Evolutionary conservation across 2,329 filamentous ascomycete species (phyloP).

Genomic region (Colletotrichum sp.): DNA sequence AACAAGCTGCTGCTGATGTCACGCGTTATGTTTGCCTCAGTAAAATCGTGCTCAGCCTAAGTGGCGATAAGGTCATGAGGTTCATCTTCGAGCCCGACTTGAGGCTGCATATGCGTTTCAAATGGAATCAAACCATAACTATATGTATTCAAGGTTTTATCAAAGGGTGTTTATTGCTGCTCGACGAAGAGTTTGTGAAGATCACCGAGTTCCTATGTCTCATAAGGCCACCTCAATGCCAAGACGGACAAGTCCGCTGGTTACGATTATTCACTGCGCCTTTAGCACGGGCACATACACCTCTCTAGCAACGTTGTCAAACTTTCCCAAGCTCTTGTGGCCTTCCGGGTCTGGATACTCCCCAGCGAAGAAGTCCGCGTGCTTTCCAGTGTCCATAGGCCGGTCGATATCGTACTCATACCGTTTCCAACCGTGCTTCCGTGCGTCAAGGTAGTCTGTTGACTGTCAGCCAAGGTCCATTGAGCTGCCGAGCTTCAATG

Average conservation of each 20-base stretch:
- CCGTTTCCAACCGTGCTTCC: slow-evolving; percentile 32
- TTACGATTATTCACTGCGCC: neutral
- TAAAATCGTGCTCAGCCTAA: neutral
- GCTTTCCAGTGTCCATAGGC: neutral
- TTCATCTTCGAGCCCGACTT: neutral
- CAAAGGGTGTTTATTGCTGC: neutral
- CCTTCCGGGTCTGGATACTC: neutral
- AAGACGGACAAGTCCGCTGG: neutral
- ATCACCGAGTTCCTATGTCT: neutral
- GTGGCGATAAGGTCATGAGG: neutral
- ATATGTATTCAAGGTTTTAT: neutral
- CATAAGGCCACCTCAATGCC: neutral
- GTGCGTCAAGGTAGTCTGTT: slow-evolving; percentile 29
- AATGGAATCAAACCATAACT: neutral
- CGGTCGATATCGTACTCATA: slow-evolving; percentile 30
- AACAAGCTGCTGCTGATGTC: neutral
- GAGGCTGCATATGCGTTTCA: neutral
- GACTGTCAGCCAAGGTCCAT: slow-evolving; percentile 14
- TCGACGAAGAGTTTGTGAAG: neutral
- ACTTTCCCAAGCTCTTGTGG: neutral
- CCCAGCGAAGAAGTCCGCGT: neutral
- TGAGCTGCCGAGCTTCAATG: neutral
- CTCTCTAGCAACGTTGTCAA: neutral
- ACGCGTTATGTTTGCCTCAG: neutral
- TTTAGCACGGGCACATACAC: neutral